Evolutionary conservation across 345 rosid species (phyloP).

Genomic region (Pistacia atlantica): DNA sequence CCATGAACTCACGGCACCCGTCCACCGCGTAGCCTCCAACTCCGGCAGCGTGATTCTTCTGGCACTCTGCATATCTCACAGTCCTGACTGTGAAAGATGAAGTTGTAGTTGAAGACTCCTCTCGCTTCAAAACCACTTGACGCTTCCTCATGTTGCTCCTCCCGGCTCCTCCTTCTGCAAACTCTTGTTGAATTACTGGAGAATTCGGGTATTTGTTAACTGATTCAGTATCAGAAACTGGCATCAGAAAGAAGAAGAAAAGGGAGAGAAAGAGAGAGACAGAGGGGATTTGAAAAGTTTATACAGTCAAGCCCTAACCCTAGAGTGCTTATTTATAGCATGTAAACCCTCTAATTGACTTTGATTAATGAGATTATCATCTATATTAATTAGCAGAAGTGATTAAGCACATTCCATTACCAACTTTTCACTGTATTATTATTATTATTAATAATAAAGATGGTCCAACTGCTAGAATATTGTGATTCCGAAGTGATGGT

Average conservation of each 20-base stretch:
- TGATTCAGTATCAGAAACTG: background rate
- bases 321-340: constrained; percentile 45
- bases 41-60: constrained; percentile 74
- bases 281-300: constrained; percentile 1
- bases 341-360: constrained; percentile 12
- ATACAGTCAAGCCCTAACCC: constrained; percentile 52
- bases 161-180: constrained; percentile 3
- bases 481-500: constrained; percentile 38
- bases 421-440: background rate
- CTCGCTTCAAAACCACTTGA: constrained; percentile 65
- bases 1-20: constrained; percentile 87
- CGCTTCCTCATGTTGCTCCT: constrained; percentile 58
- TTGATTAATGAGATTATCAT: background rate
- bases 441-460: no score
- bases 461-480: constrained; percentile 14
- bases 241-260: constrained; percentile 14
- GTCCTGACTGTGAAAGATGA: constrained; percentile 46
- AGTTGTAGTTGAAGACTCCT: constrained; percentile 40
- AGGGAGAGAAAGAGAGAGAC: constrained; percentile 6
- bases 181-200: constrained; percentile 7
- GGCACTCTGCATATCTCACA: constrained; percentile 74
- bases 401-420: constrained; percentile 1
- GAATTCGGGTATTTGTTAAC: constrained; percentile 17
- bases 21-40: constrained; percentile 77
- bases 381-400: no score